These are phyloP conservation scores for Purpureocillium takamizusanense DNA, from an alignment of 2,329 filamentous ascomycete species.

Conservation along the genomic window DNA sequence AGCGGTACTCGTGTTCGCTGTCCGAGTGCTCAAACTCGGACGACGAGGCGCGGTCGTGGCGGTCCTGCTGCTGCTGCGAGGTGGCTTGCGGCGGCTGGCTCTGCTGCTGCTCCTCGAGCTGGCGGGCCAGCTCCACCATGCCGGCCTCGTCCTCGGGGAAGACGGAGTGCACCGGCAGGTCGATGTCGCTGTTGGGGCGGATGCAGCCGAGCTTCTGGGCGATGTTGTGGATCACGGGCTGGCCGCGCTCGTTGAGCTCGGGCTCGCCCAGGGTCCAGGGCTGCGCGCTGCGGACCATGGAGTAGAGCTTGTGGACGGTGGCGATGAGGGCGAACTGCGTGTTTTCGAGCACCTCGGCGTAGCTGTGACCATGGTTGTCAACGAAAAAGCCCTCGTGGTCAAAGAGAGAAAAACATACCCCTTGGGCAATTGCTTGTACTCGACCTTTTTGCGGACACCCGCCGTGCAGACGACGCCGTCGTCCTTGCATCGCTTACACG, in stretches of 20 bases:
- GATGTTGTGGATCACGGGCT: conserved; percentile 57
- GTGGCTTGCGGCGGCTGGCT: conserved; percentile 22
- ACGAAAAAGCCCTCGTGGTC: not conserved
- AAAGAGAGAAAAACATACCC: conserved; percentile 35
- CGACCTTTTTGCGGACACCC: conserved; percentile 57
- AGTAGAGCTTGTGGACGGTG: conserved; percentile 57
- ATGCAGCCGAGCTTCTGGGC: conserved; percentile 56
- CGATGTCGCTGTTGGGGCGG: conserved; percentile 50
- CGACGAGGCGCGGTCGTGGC: conserved; percentile 37
- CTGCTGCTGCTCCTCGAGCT: conserved; percentile 41
- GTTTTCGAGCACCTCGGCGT: conserved; percentile 57
- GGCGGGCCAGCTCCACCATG: conserved; percentile 44
- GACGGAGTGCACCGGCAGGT: conserved; percentile 46
- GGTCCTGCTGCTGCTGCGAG: conserved; percentile 10
- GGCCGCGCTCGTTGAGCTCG: conserved; percentile 52
- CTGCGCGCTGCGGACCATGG: conserved; percentile 51
- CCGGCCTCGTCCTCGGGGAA: conserved; percentile 55
- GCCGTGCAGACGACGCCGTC: conserved; percentile 56
- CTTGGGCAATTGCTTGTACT: conserved; percentile 56
- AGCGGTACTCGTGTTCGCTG: conserved; percentile 28
- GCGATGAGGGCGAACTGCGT: conserved; percentile 56
- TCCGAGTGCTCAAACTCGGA: conserved; percentile 48
- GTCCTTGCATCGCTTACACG: conserved; percentile 58
- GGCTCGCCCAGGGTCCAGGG: conserved; percentile 55
- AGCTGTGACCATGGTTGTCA: conserved; percentile 25